phyloP scores from a whole-genome alignment of 2,329 filamentous ascomycete species.

The Fusarium avenaceum region DNA sequence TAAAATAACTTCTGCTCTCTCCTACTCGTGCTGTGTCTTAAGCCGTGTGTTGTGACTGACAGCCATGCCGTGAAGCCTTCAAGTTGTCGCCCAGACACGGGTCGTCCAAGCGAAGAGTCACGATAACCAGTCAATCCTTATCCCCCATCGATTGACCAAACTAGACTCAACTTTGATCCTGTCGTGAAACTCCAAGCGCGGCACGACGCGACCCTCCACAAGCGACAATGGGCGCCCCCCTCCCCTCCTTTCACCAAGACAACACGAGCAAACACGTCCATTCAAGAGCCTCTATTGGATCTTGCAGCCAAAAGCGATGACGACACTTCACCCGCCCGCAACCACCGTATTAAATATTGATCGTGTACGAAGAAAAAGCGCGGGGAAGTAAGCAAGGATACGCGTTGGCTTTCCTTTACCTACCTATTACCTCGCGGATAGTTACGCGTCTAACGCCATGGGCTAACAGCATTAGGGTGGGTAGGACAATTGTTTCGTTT shows the following conservation, averaged over 20 bases:
- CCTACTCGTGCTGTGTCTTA: background rate
- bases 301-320: background rate
- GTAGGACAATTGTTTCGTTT: constrained; percentile 5
- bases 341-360: background rate
- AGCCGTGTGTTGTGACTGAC: constrained; percentile 1
- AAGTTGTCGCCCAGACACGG: constrained; percentile 27
- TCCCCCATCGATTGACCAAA: background rate
- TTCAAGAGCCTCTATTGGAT: background rate
- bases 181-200: constrained; percentile 22
- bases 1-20: constrained; percentile 11
- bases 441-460: constrained; percentile 10
- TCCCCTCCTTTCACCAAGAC: constrained; percentile 8
- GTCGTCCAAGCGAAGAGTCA: constrained; percentile 29
- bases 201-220: constrained; percentile 36
- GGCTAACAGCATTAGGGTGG: background rate
- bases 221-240: background rate
- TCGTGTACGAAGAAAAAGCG: background rate
- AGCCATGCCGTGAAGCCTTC: constrained; percentile 22
- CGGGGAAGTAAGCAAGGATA: background rate
- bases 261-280: constrained; percentile 6
- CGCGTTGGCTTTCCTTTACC: background rate
- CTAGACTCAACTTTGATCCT: background rate
- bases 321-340: background rate
- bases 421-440: too few relatives aligned
- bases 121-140: constrained; percentile 8